These are phyloP conservation scores for Albatrellus ellisii DNA, from an alignment of 768 basidiomycete species.

Conservation along the genomic window DNA sequence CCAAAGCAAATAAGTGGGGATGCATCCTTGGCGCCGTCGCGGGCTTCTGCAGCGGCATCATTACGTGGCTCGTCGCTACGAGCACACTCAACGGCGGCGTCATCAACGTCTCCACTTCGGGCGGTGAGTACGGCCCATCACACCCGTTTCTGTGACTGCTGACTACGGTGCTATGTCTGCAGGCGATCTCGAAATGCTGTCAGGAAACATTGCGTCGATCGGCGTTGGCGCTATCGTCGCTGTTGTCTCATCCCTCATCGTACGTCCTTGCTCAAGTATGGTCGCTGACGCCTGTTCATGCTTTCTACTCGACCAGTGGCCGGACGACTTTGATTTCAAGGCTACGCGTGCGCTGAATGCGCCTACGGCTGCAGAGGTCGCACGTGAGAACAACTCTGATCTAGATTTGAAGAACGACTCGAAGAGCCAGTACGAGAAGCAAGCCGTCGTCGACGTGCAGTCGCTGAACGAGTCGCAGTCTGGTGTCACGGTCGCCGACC, in stretches of 20 bases:
- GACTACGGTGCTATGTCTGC: conserved; percentile 15
- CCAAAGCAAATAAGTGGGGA: conserved; percentile 74
- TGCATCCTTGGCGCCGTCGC: conserved; percentile 61
- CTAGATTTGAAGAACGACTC: conserved; percentile 17
- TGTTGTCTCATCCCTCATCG: conserved; percentile 47
- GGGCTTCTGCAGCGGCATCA: conserved; percentile 58
- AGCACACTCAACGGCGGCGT: conserved; percentile 51
- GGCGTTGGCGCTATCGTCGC: conserved; percentile 72
- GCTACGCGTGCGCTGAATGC: conserved; percentile 68
- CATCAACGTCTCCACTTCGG: conserved; percentile 47
- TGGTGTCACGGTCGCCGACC: conserved; percentile 16
- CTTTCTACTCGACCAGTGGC: conserved; percentile 33
- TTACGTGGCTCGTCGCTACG: conserved; percentile 81
- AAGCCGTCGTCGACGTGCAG: conserved; percentile 12
- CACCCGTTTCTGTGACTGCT: conserved; percentile 13
- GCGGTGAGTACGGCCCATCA: conserved; percentile 23
- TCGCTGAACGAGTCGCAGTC: conserved; percentile 25
- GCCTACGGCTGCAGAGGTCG: conserved; percentile 13
- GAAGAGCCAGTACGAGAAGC: conserved; percentile 28
- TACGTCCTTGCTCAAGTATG: conserved; percentile 20
- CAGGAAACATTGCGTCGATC: conserved; percentile 82
- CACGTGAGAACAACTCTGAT: no score
- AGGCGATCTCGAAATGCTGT: conserved; percentile 58
- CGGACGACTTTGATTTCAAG: conserved; percentile 75
- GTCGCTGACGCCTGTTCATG: not conserved